Percentiles rank a stretch among this genome's conserved stretches.
Evolutionary conservation across 352 stramenopile genomes (phyloP).

Genomic region (Globisporangium perplexum): DNA sequence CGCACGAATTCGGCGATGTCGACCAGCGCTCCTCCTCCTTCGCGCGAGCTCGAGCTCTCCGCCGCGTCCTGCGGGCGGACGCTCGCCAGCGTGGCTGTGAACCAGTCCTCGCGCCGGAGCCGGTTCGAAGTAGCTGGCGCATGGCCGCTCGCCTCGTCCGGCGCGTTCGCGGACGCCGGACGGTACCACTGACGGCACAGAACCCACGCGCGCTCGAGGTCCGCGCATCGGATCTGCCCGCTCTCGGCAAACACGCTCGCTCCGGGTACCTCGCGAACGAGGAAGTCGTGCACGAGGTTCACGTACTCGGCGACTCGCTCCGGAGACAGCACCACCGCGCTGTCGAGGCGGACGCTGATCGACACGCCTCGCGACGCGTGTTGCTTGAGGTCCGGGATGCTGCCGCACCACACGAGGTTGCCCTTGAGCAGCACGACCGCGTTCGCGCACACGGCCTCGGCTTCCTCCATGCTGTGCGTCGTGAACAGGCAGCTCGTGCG

Average conservation of each 20-base stretch:
- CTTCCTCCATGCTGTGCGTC: constrained; percentile 84
- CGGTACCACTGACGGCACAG: constrained; percentile 28
- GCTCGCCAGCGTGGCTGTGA: constrained; percentile 32
- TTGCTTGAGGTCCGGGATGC: constrained; percentile 78
- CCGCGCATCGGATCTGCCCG: constrained; percentile 21
- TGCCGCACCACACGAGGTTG: constrained; percentile 66
- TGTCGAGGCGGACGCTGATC: constrained; percentile 62
- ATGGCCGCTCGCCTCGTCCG: not conserved
- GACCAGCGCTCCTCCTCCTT: constrained; percentile 14
- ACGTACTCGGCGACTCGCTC: constrained; percentile 38
- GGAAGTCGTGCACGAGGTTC: constrained; percentile 26
- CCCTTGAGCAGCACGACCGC: constrained; percentile 74
- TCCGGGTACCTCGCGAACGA: constrained; percentile 16
- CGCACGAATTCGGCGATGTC: constrained; percentile 61
- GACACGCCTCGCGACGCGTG: constrained; percentile 57
- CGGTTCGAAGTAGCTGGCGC: constrained; percentile 11
- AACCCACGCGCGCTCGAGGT: constrained; percentile 53
- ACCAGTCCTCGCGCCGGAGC: constrained; percentile 25
- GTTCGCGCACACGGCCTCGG: constrained; percentile 77
- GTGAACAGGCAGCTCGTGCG: constrained; percentile 74
- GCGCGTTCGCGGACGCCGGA: not conserved
- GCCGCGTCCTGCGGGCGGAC: constrained; percentile 22
- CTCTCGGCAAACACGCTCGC: constrained; percentile 14
- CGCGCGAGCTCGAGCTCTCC: too few species aligned
- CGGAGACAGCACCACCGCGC: constrained; percentile 26